A percentile compares a stretch with the other conserved stretches of the same genome.
Conservation (phyloP, 192 early-diverging fungal species). For the Coemansia sp. region DNA sequence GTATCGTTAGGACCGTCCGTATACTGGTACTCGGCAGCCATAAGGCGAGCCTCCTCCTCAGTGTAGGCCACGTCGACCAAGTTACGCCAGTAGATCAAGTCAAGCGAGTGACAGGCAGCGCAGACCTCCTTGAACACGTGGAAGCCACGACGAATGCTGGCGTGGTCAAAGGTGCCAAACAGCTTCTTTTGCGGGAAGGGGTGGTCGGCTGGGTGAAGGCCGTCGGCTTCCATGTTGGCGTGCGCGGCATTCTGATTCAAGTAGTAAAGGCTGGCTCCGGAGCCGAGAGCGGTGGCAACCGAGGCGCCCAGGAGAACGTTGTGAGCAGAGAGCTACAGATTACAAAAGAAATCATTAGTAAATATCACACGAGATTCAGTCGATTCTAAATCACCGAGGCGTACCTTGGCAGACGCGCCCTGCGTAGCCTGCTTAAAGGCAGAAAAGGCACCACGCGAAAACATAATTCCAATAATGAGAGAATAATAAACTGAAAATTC, state of each 20-base stretch:
- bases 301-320: slow-evolving; percentile 50
- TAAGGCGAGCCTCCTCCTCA: slow-evolving; percentile 86
- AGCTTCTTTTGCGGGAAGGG: slow-evolving; percentile 85
- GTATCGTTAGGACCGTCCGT: slow-evolving; percentile 88
- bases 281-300: slow-evolving; percentile 60
- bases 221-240: slow-evolving; percentile 87
- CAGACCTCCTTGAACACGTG: slow-evolving; percentile 99
- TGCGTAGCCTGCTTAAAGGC: slow-evolving; percentile 35
- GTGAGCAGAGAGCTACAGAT: slow-evolving; percentile 20
- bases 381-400: neutral
- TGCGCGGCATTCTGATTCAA: slow-evolving; percentile 57
- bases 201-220: slow-evolving; percentile 85
- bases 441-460: slow-evolving; percentile 40
- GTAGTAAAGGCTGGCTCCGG: slow-evolving; percentile 55
- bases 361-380: neutral
- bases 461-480: slow-evolving; percentile 22
- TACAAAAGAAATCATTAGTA: neutral
- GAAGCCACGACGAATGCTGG: slow-evolving; percentile 95
- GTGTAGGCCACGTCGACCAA: slow-evolving; percentile 93
- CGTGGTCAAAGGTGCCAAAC: slow-evolving; percentile 90
- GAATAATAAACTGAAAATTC: neutral
- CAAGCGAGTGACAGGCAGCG: slow-evolving; percentile 94
- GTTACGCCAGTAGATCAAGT: slow-evolving; percentile 92
- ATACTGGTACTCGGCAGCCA: slow-evolving; percentile 93
- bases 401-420: slow-evolving; percentile 36